phyloP scores from a whole-genome alignment of 208 protist genomes.

The Vickermania ingenoplastis region DNA sequence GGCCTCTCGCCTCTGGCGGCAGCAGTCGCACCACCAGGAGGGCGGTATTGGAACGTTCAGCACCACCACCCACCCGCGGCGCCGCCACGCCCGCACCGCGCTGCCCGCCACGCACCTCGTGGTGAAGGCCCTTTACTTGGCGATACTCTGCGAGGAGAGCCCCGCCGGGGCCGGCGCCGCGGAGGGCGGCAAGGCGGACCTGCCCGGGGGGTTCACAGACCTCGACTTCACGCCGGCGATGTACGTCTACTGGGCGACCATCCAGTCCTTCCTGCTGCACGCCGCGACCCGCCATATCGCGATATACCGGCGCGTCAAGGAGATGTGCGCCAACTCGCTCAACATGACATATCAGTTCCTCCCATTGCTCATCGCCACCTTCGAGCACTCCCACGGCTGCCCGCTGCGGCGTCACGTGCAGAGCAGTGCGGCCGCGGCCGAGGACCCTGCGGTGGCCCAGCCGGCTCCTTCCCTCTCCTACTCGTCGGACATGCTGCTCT shows the following conservation, averaged over 20 bases:
- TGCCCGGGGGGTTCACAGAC: conserved; percentile 5
- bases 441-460: not conserved
- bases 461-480: not conserved
- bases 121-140: conserved; percentile 69
- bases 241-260: conserved; percentile 20
- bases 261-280: conserved; percentile 20
- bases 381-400: conserved; percentile 13
- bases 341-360: conserved; percentile 22
- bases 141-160: conserved; percentile 36
- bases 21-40: conserved; percentile 25
- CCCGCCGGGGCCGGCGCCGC: conserved; percentile 10
- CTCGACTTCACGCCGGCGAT: conserved; percentile 27
- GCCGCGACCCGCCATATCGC: conserved; percentile 13
- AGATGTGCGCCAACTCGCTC: conserved; percentile 22
- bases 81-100: conserved; percentile 52
- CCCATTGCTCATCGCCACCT: conserved; percentile 16
- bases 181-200: not conserved
- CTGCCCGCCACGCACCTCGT: conserved; percentile 62
- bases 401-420: not conserved
- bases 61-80: conserved; percentile 35
- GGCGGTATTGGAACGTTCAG: conserved; percentile 63
- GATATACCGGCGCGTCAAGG: conserved; percentile 14
- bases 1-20: conserved; percentile 66
- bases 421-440: not conserved
- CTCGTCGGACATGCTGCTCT: not conserved